Base-by-base conservation (phyloP, 345 rosid species). In the Brassica juncea region DNA sequence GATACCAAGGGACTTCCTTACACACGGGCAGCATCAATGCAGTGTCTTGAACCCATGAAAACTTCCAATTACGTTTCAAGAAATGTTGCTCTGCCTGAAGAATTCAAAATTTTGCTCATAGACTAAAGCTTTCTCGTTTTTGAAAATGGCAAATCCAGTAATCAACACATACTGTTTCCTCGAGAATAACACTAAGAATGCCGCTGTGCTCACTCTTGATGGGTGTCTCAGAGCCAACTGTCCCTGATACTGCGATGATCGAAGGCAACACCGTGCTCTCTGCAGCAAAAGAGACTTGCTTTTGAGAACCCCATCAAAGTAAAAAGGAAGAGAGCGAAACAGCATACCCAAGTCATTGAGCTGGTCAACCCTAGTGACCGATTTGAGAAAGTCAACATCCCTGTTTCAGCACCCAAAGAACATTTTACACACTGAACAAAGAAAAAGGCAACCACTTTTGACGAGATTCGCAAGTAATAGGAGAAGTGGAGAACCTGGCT, bases 1-100 rank as follows among this genome's bases (percentile, higher is more conserved):
- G 85, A 82, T 86, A 89, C 98, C 98, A 91, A 9, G 97, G 98
- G 77, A 93, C 97, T 85, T 91, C 92, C 80, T 91, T 91, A 82
- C 87, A 88, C 84, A 88, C 80, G 0, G 97, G 89, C 31, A 85
- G 83, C 87, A 92, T 88, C 68, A 92, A 78, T 8, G 94, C 93
- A 23, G 89, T 88, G 84, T 88, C 97, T 83, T 89, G 89, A 75
- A 92, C 88, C 98, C 97, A 94, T 49, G 97, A 90, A 55, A 97
- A 93, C 23, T 88, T 86, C 87, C 91, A 97, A 69, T 90, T 94
- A 85, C 90, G 96, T 77, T 87, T 94, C 52, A 94, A 77, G 60
- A 90, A 88, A 64, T 90, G 93, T 32, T 90, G 93, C 60, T 88
- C 96, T 12, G 87, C 96, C 98, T 94, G 87, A 81, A 71, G 55